A percentile compares a stretch with the other conserved stretches of the same genome.
Evolutionary conservation across 2,329 filamentous ascomycete species (phyloP).

Genomic region (Hirsutella minnesotensis): DNA sequence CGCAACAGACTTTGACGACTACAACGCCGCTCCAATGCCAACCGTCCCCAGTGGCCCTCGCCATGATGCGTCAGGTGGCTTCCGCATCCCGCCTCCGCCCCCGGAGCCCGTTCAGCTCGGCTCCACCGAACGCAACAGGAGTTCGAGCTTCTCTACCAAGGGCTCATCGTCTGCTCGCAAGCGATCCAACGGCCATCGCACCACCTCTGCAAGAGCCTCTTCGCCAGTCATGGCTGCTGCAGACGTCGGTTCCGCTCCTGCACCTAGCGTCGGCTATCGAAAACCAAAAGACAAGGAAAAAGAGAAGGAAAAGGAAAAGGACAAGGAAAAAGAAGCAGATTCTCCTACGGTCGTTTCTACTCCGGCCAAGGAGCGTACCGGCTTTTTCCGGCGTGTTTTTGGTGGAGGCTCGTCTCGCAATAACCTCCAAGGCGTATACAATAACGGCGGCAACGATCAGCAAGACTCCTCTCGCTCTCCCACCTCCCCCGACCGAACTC

Average conservation of each 20-base stretch:
- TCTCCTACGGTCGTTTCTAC: conserved; percentile 28
- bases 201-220: not conserved
- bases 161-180: conserved; percentile 28
- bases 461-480: conserved; percentile 6
- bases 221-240: conserved; percentile 16
- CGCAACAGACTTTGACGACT: conserved; percentile 45
- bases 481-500: conserved; percentile 23
- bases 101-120: conserved; percentile 25
- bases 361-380: conserved; percentile 55
- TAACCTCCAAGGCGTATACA: conserved; percentile 16
- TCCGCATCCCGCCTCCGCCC: conserved; percentile 24
- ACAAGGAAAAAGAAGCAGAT: conserved; percentile 36
- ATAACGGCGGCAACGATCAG: not conserved
- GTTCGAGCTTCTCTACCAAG: conserved; percentile 41
- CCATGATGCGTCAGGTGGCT: conserved; percentile 22
- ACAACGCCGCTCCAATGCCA: conserved; percentile 77
- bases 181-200: conserved; percentile 14
- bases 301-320: conserved; percentile 42
- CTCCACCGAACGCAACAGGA: conserved; percentile 40
- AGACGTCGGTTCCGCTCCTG: conserved; percentile 42
- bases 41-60: conserved; percentile 73
- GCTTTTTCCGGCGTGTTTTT: conserved; percentile 92
- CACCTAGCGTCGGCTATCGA: conserved; percentile 46
- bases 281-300: conserved; percentile 43
- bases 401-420: conserved; percentile 51